These are phyloP conservation scores for Athelia psychrophila DNA, from an alignment of 1,284 basidiomycete species.

Conservation along the genomic window DNA sequence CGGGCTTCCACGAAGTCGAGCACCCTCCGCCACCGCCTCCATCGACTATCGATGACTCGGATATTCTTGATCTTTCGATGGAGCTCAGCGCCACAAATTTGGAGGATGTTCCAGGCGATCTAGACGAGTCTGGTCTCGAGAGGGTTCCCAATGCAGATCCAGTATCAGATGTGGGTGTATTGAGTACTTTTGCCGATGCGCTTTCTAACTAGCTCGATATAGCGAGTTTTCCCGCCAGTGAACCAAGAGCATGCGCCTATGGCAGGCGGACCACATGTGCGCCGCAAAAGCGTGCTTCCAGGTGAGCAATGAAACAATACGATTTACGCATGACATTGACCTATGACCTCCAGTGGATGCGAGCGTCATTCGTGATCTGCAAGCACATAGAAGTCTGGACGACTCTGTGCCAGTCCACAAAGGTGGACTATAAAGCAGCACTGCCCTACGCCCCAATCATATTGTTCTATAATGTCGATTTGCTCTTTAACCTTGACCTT, in stretches of 20 bases:
- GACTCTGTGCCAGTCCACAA: conserved; percentile 29
- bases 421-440: too few species aligned
- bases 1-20: conserved; percentile 61
- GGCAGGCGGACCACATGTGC: conserved; percentile 64
- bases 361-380: conserved; percentile 82
- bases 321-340: not conserved
- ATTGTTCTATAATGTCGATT: too few species aligned
- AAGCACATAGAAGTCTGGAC: conserved; percentile 82
- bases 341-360: conserved; percentile 72
- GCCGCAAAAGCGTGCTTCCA: conserved; percentile 84
- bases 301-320: conserved; percentile 45
- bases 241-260: conserved; percentile 50
- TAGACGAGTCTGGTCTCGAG: conserved; percentile 83
- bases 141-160: conserved; percentile 88
- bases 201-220: conserved; percentile 9
- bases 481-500: too few species aligned
- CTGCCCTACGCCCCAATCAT: too few species aligned
- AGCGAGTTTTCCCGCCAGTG: conserved; percentile 65
- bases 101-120: conserved; percentile 71
- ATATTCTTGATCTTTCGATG: conserved; percentile 83
- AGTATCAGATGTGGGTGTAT: conserved; percentile 73
- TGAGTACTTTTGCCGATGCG: conserved; percentile 7
- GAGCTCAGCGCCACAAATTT: conserved; percentile 85
- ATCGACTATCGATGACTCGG: conserved; percentile 75
- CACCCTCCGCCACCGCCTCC: conserved; percentile 75